Percentiles rank a stretch among this genome's conserved stretches.
Evolutionary conservation across 2,329 filamentous ascomycete species (phyloP).

Genomic region (Hypoxylon sp.): DNA sequence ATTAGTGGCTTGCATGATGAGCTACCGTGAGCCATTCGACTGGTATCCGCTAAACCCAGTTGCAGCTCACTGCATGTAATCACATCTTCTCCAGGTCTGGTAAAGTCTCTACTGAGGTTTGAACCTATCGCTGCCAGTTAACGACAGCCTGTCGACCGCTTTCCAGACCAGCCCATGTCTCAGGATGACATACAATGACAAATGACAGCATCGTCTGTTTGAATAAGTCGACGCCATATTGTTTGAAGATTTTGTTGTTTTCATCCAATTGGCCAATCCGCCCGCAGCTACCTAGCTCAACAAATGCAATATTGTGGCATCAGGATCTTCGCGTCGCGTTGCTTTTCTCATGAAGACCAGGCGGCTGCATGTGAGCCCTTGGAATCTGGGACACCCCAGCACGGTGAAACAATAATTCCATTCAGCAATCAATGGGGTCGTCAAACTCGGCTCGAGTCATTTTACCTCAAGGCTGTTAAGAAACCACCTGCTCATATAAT

Average conservation of each 20-base stretch:
- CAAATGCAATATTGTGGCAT: conserved; percentile 10
- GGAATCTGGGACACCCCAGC: conserved; percentile 22
- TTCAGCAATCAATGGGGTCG: conserved; percentile 19
- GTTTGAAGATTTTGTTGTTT: conserved; percentile 16
- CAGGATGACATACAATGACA: conserved; percentile 27
- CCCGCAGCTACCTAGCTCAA: conserved; percentile 5
- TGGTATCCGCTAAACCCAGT: conserved; percentile 31
- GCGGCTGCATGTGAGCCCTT: not conserved
- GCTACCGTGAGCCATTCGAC: conserved; percentile 22
- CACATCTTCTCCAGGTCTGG: conserved; percentile 26
- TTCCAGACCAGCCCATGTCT: conserved; percentile 37
- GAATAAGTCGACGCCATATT: conserved; percentile 17
- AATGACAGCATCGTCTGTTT: conserved; percentile 26
- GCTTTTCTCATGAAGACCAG: conserved; percentile 29
- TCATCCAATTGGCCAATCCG: conserved; percentile 14
- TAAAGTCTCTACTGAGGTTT: conserved; percentile 7
- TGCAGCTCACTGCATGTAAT: conserved; percentile 7
- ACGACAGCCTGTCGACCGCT: conserved; percentile 12
- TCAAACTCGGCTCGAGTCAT: conserved; percentile 11
- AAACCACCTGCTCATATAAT: conserved; percentile 7
- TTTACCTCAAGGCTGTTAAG: conserved; percentile 8
- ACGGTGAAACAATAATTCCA: conserved; percentile 28
- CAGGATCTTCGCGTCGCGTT: conserved; percentile 26
- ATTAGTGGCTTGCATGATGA: conserved; percentile 32
- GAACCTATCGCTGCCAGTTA: conserved; percentile 29